Conservation (phyloP, 352 stramenopile species). For the Phytophthora niederhauseri region DNA sequence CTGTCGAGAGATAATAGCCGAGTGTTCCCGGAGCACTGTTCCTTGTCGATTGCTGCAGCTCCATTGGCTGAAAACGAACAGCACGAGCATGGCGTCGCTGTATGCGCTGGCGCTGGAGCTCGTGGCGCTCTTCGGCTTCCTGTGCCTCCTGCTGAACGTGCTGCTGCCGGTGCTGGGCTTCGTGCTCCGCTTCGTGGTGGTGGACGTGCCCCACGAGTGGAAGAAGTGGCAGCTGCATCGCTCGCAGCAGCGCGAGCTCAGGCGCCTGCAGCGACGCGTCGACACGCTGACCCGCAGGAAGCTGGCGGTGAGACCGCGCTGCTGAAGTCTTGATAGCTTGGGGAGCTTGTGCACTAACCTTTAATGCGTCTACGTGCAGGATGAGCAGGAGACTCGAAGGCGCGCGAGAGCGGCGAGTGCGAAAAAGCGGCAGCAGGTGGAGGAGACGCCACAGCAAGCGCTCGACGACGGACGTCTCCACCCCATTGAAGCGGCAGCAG, state of each 20-base stretch:
- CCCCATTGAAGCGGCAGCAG: slow-evolving; percentile 3
- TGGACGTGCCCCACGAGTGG: slow-evolving; percentile 45
- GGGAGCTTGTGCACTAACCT: neutral
- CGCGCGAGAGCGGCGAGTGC: slow-evolving; percentile 17
- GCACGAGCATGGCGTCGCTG: slow-evolving; percentile 3
- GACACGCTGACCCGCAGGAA: slow-evolving; percentile 35
- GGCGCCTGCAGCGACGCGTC: slow-evolving; percentile 39
- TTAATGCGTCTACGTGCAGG: slow-evolving; percentile 14
- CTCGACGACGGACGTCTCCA: neutral
- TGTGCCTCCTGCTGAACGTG: slow-evolving; percentile 52
- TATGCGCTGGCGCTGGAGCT: slow-evolving; percentile 39
- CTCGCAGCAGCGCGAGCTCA: slow-evolving; percentile 47
- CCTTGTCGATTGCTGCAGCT: slow-evolving; percentile 10
- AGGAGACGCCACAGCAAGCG: slow-evolving; percentile 4
- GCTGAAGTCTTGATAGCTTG: neutral
- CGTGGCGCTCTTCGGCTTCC: slow-evolving; percentile 52
- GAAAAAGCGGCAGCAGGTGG: slow-evolving; percentile 18
- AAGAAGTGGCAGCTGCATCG: slow-evolving; percentile 43
- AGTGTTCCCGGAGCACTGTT: slow-evolving; percentile 24
- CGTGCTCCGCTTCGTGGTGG: slow-evolving; percentile 33
- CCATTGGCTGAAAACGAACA: slow-evolving; percentile 37
- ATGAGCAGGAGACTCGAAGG: slow-evolving; percentile 33
- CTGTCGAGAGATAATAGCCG: slow-evolving; percentile 38
- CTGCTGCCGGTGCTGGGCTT: slow-evolving; percentile 39
- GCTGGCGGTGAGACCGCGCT: slow-evolving; percentile 18